These are phyloP conservation scores for Aspergillus novofumigatus DNA, from an alignment of 2,329 filamentous ascomycete species.

Conservation along the genomic window DNA sequence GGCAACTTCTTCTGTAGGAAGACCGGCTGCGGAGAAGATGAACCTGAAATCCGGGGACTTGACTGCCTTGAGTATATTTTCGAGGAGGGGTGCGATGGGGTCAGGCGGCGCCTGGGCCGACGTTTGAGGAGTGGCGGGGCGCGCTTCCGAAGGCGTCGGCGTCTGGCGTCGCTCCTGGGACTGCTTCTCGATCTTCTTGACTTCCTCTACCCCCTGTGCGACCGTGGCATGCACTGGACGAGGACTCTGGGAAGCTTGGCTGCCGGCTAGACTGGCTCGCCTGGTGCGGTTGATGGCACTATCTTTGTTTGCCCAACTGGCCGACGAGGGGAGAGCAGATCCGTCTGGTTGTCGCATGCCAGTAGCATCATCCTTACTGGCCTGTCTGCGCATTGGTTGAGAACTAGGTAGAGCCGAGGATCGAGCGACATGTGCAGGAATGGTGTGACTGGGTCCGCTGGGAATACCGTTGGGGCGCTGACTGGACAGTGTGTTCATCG, in stretches of 20 bases:
- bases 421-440: conserved; percentile 42
- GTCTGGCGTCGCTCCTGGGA: conserved; percentile 25
- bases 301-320: conserved; percentile 80
- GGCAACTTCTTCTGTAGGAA: conserved; percentile 47
- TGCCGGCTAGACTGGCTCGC: conserved; percentile 71
- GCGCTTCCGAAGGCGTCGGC: conserved; percentile 19
- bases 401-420: conserved; percentile 49
- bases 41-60: conserved; percentile 51
- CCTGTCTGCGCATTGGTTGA: conserved; percentile 65
- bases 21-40: conserved; percentile 46
- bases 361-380: conserved; percentile 70
- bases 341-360: conserved; percentile 61
- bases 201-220: conserved; percentile 32
- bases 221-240: conserved; percentile 52
- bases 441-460: conserved; percentile 18
- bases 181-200: conserved; percentile 32
- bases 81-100: conserved; percentile 28
- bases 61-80: conserved; percentile 44
- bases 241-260: conserved; percentile 76
- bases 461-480: conserved; percentile 51
- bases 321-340: conserved; percentile 87
- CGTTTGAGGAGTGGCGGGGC: conserved; percentile 17
- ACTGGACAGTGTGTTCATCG: conserved; percentile 84
- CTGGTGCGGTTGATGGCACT: conserved; percentile 63
- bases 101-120: conserved; percentile 17